These are phyloP conservation scores for Triticum aestivum DNA, from an alignment of 176 grass and related monocot genomes.

Conservation along the genomic window IWGSC_CS_RefSeq_v2.1 NC_057798.1:598428499-598428998, in stretches of 20 bases:
- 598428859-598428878: background rate
- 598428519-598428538: background rate
- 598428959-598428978: background rate
- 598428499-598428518: background rate
- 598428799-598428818: background rate
- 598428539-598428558: background rate
- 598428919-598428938: background rate
- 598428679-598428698: background rate
- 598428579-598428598: background rate
- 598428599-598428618: background rate
- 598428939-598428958: background rate
- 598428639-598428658: background rate
- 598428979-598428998: background rate
- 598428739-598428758: background rate
- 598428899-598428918: background rate
- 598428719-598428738: background rate
- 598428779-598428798: background rate
- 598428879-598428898: background rate
- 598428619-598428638: slow-evolving; percentile 25
- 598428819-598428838: too few relatives aligned
- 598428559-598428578: background rate
- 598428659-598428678: background rate
- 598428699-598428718: background rate
- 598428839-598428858: background rate
- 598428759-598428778: background rate